Conservation (phyloP, 495 filamentous ascomycete species). For the Letharia lupina region DNA sequence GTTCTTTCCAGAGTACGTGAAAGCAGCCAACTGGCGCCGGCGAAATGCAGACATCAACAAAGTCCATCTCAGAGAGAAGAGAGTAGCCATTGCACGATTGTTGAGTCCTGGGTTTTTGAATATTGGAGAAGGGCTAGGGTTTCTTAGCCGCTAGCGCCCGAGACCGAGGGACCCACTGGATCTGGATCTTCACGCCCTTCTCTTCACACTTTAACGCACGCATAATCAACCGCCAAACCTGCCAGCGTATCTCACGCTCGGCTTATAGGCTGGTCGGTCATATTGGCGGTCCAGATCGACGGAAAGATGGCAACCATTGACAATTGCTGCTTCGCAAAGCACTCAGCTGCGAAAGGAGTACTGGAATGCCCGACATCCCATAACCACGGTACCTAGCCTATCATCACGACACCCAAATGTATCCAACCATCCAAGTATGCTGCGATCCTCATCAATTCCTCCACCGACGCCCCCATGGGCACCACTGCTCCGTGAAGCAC, state of each 20-base stretch:
- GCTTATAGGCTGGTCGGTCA: constrained; percentile 29
- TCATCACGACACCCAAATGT: constrained; percentile 76
- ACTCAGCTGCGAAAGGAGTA: constrained; percentile 17
- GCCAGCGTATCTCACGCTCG: constrained; percentile 5
- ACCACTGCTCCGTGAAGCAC: constrained; percentile 82
- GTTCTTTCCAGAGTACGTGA: not conserved
- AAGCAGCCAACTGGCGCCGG: too few species aligned
- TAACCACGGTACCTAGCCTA: constrained; percentile 31
- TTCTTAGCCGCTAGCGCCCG: constrained; percentile 10
- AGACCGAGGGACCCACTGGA: too few species aligned
- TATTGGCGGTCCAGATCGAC: constrained; percentile 28
- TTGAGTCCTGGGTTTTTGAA: too few species aligned
- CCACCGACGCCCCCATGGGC: constrained; percentile 72
- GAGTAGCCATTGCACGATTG: too few species aligned
- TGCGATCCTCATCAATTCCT: constrained; percentile 72
- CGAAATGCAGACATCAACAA: too few species aligned
- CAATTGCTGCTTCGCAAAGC: constrained; percentile 20
- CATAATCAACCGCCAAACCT: constrained; percentile 26
- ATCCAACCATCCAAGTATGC: constrained; percentile 91
- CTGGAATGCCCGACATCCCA: constrained; percentile 16
- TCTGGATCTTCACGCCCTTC: not conserved
- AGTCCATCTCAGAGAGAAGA: too few species aligned
- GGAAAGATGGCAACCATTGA: constrained; percentile 11
- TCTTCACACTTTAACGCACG: constrained; percentile 26
- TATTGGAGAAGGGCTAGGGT: not conserved